phyloP scores from a whole-genome alignment of 163 green algal species.

The Chlamydomonas reinhardtii region DNA sequence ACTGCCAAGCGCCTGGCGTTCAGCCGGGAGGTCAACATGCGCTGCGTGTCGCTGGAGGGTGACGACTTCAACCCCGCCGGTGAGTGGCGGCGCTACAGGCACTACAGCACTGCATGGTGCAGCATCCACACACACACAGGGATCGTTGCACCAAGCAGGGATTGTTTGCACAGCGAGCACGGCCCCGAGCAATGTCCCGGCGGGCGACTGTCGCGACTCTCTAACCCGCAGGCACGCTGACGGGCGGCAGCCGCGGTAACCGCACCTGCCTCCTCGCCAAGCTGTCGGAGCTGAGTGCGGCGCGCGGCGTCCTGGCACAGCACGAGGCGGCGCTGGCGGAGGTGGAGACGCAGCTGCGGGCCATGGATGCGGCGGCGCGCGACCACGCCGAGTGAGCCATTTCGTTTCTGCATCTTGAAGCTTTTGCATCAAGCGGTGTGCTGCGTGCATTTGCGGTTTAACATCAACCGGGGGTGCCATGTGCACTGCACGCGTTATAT shows the following conservation, averaged over 20 bases:
- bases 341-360: slow-evolving; percentile 63
- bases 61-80: slow-evolving; percentile 96
- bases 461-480: no score
- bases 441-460: no score
- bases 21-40: slow-evolving; percentile 77
- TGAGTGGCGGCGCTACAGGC: no score
- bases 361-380: slow-evolving; percentile 57
- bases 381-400: slow-evolving; percentile 72
- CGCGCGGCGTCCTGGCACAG: slow-evolving; percentile 71
- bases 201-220: no score
- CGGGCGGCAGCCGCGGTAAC: slow-evolving; percentile 83
- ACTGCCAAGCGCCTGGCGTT: slow-evolving; percentile 94
- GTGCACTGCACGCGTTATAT: no score
- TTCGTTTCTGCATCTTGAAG: no score
- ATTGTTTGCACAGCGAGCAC: no score
- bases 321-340: slow-evolving; percentile 36
- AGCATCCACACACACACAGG: no score
- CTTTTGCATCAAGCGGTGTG: no score
- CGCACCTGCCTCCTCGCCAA: slow-evolving; percentile 76
- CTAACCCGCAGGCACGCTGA: slow-evolving; percentile 75
- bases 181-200: no score
- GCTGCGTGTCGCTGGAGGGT: slow-evolving; percentile 97
- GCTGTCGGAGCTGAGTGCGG: slow-evolving; percentile 80
- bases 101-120: no score
- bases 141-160: no score